Evolutionary conservation across 805 yeast genomes (phyloP).

Genomic region (Kockiozyma suomiensis): DNA sequence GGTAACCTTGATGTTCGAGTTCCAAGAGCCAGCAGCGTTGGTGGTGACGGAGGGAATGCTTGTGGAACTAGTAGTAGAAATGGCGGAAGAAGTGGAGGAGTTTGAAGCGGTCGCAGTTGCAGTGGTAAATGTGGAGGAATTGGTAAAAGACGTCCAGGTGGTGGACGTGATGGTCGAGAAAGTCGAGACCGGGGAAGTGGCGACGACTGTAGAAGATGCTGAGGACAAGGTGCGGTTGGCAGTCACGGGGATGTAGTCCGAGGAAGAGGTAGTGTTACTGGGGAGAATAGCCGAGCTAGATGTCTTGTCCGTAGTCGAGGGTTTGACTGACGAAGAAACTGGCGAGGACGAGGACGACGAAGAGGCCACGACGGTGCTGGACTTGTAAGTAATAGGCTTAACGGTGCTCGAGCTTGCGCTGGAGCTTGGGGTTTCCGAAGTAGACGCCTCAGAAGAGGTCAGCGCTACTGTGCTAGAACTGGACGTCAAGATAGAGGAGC

Average conservation of each 20-base stretch:
- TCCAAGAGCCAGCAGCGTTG: slow-evolving; percentile 1
- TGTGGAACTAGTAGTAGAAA: background rate
- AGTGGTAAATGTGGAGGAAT: background rate
- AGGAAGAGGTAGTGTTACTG: background rate
- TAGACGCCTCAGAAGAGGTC: slow-evolving; percentile 5
- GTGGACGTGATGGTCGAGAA: background rate
- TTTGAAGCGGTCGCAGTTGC: background rate
- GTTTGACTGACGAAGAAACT: background rate
- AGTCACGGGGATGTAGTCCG: background rate
- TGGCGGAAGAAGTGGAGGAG: background rate
- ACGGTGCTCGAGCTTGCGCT: slow-evolving; percentile 10
- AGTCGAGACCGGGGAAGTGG: background rate
- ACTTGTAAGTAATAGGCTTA: slow-evolving; percentile 10
- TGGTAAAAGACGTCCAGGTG: background rate
- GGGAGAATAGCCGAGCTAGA: background rate
- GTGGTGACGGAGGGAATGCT: background rate
- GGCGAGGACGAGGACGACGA: background rate
- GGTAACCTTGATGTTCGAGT: background rate
- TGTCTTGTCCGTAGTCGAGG: background rate
- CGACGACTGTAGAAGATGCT: background rate
- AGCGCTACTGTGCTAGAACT: background rate
- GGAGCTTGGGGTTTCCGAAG: slow-evolving; percentile 11
- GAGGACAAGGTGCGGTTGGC: background rate
- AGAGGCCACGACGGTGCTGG: background rate
- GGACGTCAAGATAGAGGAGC: slow-evolving; percentile 7